Evolutionary conservation across 2,329 filamentous ascomycete genomes (phyloP).

Genomic region (Aspergillus flavus): DNA sequence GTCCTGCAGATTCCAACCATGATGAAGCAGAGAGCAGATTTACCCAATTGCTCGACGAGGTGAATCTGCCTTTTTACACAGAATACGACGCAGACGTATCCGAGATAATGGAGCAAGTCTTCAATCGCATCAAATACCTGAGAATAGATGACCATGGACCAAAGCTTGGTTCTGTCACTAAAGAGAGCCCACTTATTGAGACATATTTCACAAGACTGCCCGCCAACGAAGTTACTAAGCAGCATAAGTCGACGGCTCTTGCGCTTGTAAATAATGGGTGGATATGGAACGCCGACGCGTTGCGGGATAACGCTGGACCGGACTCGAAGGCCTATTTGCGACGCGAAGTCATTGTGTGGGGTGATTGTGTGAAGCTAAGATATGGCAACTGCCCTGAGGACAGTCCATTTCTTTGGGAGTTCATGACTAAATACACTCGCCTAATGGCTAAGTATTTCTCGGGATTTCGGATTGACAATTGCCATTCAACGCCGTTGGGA

Average conservation of each 20-base stretch:
- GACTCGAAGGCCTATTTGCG: slow-evolving; percentile 91
- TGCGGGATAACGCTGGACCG: slow-evolving; percentile 90
- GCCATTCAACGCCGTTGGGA: slow-evolving; percentile 91
- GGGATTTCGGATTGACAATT: slow-evolving; percentile 96
- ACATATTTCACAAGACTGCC: slow-evolving; percentile 92
- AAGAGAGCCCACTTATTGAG: slow-evolving; percentile 81
- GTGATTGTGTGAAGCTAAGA: slow-evolving; percentile 94
- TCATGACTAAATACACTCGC: slow-evolving; percentile 90
- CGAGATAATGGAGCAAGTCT: slow-evolving; percentile 86
- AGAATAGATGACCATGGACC: slow-evolving; percentile 91
- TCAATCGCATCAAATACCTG: slow-evolving; percentile 92
- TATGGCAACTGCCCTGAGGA: slow-evolving; percentile 81
- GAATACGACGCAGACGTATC: slow-evolving; percentile 86
- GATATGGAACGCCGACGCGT: slow-evolving; percentile 96
- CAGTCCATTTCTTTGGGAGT: slow-evolving; percentile 92
- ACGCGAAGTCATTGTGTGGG: slow-evolving; percentile 96
- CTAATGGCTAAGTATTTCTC: slow-evolving; percentile 93
- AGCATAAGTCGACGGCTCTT: slow-evolving; percentile 74
- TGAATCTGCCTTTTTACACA: slow-evolving; percentile 86
- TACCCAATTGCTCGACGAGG: slow-evolving; percentile 70
- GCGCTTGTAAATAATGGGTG: slow-evolving; percentile 94
- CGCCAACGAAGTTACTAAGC: slow-evolving; percentile 72
- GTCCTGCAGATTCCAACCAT: slow-evolving; percentile 53
- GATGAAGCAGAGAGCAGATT: slow-evolving; percentile 56
- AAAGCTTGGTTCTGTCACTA: slow-evolving; percentile 76